phyloP scores from a whole-genome alignment of 1,284 basidiomycete genomes.

The Sporisorium exsertum region DNA sequence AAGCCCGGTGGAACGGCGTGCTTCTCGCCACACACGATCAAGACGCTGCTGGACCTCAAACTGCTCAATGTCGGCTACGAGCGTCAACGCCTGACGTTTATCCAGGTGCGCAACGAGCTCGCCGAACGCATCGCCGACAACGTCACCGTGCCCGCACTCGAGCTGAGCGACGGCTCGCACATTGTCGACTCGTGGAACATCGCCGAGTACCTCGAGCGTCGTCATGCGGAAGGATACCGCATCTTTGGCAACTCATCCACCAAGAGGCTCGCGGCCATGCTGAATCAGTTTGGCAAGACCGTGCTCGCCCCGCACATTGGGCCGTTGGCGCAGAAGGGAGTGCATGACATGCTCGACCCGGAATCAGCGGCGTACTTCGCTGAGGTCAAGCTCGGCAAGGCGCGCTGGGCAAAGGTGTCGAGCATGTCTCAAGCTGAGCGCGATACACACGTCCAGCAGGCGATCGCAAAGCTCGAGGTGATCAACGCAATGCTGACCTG shows the following conservation, averaged over 20 bases:
- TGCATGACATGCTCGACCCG: slow-evolving; percentile 46
- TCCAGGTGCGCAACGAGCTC: slow-evolving; percentile 57
- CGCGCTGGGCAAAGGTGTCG: slow-evolving; percentile 36
- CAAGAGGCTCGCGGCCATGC: slow-evolving; percentile 48
- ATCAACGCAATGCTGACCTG: slow-evolving; percentile 41
- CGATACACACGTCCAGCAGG: slow-evolving; percentile 29
- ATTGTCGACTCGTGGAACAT: slow-evolving; percentile 59
- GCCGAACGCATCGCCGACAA: slow-evolving; percentile 43
- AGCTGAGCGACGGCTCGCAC: slow-evolving; percentile 53
- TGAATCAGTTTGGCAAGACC: slow-evolving; percentile 51
- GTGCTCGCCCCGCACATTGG: slow-evolving; percentile 44
- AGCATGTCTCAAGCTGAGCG: slow-evolving; percentile 22
- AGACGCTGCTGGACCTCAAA: slow-evolving; percentile 58
- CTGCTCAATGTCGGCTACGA: slow-evolving; percentile 58
- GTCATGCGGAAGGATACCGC: slow-evolving; percentile 34
- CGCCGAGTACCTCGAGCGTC: slow-evolving; percentile 51
- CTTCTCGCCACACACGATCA: slow-evolving; percentile 58
- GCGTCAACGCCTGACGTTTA: slow-evolving; percentile 55
- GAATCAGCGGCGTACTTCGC: slow-evolving; percentile 55
- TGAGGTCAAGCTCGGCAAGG: slow-evolving; percentile 52
- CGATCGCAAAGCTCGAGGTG: slow-evolving; percentile 38
- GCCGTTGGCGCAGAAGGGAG: slow-evolving; percentile 33
- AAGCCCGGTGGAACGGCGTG: slow-evolving; percentile 22
- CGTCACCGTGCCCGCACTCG: slow-evolving; percentile 58
- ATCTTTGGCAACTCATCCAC: slow-evolving; percentile 48